Evolutionary conservation across 768 basidiomycete species (phyloP).

Genomic region (Leccinum obscurum): DNA sequence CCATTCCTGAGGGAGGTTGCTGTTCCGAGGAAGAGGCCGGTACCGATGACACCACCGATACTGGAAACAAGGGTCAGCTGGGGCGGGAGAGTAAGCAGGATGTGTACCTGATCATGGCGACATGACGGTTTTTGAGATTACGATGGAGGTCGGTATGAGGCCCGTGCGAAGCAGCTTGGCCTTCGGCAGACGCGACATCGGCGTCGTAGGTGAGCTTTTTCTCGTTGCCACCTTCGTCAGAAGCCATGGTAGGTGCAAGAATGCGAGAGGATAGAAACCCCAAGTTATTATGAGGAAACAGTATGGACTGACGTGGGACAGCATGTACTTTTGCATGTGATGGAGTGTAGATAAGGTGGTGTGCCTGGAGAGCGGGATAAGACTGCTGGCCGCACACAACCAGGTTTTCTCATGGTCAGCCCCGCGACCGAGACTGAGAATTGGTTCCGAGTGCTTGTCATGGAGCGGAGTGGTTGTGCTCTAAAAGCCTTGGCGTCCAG

Average conservation of each 20-base stretch:
- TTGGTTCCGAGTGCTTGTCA: not conserved
- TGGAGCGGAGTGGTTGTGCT: not conserved
- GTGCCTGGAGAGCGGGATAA: not conserved
- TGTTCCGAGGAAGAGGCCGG: conserved; percentile 38
- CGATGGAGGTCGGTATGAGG: conserved; percentile 22
- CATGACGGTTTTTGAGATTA: conserved; percentile 35
- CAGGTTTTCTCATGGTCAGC: not conserved
- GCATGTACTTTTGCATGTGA: not conserved
- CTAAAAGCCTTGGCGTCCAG: too few species aligned
- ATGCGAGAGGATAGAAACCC: not conserved
- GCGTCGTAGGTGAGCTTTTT: conserved; percentile 1
- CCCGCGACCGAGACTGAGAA: not conserved
- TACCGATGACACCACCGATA: conserved; percentile 44
- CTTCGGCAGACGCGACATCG: conserved; percentile 14
- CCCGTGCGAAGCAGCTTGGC: not conserved
- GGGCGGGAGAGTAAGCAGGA: too few species aligned
- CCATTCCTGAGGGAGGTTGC: conserved; percentile 39
- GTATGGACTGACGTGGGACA: not conserved
- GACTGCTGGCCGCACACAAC: not conserved
- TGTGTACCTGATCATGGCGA: conserved; percentile 37
- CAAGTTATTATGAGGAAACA: not conserved
- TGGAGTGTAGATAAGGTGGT: not conserved
- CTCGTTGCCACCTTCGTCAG: conserved; percentile 1
- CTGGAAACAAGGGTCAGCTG: conserved; percentile 8
- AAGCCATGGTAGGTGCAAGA: conserved; percentile 10